These are phyloP conservation scores for Stemphylium beticola DNA, from an alignment of 2,329 filamentous ascomycete species.

Conservation along the genomic window DNA sequence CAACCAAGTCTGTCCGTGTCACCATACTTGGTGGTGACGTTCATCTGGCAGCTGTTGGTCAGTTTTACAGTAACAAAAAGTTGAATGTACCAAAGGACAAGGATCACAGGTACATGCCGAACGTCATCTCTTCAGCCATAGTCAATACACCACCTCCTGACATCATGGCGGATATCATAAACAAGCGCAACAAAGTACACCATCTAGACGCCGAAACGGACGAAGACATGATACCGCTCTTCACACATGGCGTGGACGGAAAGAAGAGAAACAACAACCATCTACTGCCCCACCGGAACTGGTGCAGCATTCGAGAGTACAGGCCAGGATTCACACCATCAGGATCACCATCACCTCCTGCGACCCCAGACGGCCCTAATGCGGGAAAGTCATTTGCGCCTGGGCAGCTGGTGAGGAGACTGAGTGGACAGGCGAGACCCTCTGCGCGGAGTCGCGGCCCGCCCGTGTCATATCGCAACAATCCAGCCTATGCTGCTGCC, in stretches of 20 bases:
- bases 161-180: slow-evolving; percentile 86
- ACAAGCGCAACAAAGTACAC: slow-evolving; percentile 84
- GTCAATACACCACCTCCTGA: slow-evolving; percentile 90
- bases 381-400: slow-evolving; percentile 41
- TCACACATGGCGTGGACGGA: slow-evolving; percentile 85
- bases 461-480: slow-evolving; percentile 49
- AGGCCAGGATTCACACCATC: slow-evolving; percentile 75
- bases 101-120: slow-evolving; percentile 96
- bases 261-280: slow-evolving; percentile 90
- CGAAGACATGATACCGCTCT: slow-evolving; percentile 95
- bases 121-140: slow-evolving; percentile 91
- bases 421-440: slow-evolving; percentile 41
- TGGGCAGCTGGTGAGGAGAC: slow-evolving; percentile 51
- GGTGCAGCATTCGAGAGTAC: slow-evolving; percentile 91
- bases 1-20: slow-evolving; percentile 87
- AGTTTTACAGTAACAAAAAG: slow-evolving; percentile 93
- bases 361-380: slow-evolving; percentile 32
- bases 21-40: slow-evolving; percentile 95
- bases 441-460: slow-evolving; percentile 38
- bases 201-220: slow-evolving; percentile 76
- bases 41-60: slow-evolving; percentile 87
- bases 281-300: slow-evolving; percentile 88
- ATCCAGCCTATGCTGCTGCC: slow-evolving; percentile 42
- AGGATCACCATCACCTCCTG: slow-evolving; percentile 61
- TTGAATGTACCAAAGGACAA: slow-evolving; percentile 76